Evolutionary conservation across 345 rosid species (phyloP).

Genomic region (Barbarea vulgaris): DNA sequence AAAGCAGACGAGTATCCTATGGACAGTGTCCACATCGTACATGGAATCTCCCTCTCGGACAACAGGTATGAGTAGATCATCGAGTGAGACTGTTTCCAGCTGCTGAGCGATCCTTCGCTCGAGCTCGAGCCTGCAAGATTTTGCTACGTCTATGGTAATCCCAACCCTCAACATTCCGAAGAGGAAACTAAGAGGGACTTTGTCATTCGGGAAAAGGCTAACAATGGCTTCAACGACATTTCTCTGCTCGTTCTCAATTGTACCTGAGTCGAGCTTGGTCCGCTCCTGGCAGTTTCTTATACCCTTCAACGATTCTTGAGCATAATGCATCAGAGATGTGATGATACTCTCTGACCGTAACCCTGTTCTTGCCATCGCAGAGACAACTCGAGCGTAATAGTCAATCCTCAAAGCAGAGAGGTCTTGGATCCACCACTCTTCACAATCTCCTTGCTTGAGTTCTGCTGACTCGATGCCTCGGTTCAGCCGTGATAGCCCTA

Average conservation of each 20-base stretch:
- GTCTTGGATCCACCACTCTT: slow-evolving; percentile 89
- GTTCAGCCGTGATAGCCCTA: slow-evolving; percentile 43
- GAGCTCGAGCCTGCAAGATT: slow-evolving; percentile 66
- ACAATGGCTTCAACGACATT: slow-evolving; percentile 67
- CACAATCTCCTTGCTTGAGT: slow-evolving; percentile 48
- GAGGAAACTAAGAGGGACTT: slow-evolving; percentile 68
- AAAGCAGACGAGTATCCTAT: slow-evolving; percentile 64
- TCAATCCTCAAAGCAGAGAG: slow-evolving; percentile 62
- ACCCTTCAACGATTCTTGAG: slow-evolving; percentile 68
- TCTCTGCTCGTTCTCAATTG: slow-evolving; percentile 50
- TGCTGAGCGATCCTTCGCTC: slow-evolving; percentile 65
- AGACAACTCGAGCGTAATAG: slow-evolving; percentile 60
- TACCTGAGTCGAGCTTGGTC: slow-evolving; percentile 31
- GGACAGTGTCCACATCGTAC: slow-evolving; percentile 77
- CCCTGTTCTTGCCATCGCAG: slow-evolving; percentile 68
- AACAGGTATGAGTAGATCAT: slow-evolving; percentile 85
- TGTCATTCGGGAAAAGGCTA: slow-evolving; percentile 61
- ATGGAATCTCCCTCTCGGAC: slow-evolving; percentile 60
- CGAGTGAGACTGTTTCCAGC: slow-evolving; percentile 68
- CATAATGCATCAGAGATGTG: slow-evolving; percentile 77
- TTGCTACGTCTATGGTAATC: slow-evolving; percentile 50
- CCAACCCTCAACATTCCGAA: slow-evolving; percentile 80
- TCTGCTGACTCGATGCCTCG: slow-evolving; percentile 43
- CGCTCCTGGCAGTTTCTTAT: slow-evolving; percentile 52
- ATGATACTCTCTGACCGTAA: slow-evolving; percentile 59